Evolutionary conservation across 2,329 filamentous ascomycete genomes (phyloP).

Genomic region (Exophiala phaeomuriformis): DNA sequence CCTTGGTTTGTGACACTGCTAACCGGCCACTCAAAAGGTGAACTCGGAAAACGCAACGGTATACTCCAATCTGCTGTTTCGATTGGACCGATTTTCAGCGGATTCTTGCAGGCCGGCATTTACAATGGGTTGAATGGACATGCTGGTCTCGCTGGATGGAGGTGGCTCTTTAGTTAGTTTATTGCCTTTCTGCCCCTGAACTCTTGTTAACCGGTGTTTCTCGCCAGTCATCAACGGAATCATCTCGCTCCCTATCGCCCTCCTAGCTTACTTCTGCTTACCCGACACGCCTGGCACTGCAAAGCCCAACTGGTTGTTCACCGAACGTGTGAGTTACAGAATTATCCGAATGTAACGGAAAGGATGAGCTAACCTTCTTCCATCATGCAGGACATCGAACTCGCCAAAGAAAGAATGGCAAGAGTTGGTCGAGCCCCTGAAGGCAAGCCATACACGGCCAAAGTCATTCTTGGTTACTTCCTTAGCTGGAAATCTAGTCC

Average conservation of each 20-base stretch:
- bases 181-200: background rate
- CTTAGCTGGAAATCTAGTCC: conserved; percentile 17
- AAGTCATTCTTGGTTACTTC: conserved; percentile 16
- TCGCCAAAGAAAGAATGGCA: conserved; percentile 12
- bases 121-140: conserved; percentile 48
- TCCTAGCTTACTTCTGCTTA: conserved; percentile 16
- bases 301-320: conserved; percentile 14
- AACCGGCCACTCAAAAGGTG: conserved; percentile 19
- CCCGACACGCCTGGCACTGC: conserved; percentile 16
- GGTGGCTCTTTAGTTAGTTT: conserved; percentile 39
- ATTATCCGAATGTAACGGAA: background rate
- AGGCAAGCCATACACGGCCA: conserved; percentile 14
- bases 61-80: conserved; percentile 17
- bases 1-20: background rate
- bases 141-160: conserved; percentile 45
- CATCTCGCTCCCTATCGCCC: conserved; percentile 14
- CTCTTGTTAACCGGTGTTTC: background rate
- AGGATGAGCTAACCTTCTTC: background rate
- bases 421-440: conserved; percentile 12
- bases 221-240: conserved; percentile 16
- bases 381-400: conserved; percentile 10
- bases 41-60: conserved; percentile 22
- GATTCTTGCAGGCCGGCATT: conserved; percentile 50
- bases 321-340: conserved; percentile 10
- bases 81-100: conserved; percentile 29